phyloP scores from a whole-genome alignment of 306 rosid genomes.

The Delonix regia region DNA sequence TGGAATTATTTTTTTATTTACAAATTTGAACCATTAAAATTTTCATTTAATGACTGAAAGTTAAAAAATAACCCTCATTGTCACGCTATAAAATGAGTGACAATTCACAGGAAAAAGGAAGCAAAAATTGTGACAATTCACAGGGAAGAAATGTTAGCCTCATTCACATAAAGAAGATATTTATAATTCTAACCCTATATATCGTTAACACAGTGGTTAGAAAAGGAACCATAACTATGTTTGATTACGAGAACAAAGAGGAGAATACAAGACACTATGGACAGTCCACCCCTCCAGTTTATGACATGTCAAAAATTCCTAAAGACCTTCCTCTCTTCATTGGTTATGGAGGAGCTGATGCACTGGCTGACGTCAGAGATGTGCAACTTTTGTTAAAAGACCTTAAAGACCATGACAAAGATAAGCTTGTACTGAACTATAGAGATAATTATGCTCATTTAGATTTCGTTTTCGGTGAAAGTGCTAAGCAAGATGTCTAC shows the following conservation, averaged over 20 bases:
- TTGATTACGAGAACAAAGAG: slow-evolving; percentile 36
- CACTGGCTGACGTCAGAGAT: slow-evolving; percentile 50
- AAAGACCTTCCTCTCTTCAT: slow-evolving; percentile 58
- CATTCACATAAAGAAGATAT: too few species aligned
- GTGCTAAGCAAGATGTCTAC: slow-evolving; percentile 55
- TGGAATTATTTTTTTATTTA: too few species aligned
- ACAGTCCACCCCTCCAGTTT: slow-evolving; percentile 54
- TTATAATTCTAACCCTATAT: too few species aligned
- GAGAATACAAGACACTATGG: slow-evolving; percentile 53
- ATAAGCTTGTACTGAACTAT: slow-evolving; percentile 48
- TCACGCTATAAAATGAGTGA: too few species aligned
- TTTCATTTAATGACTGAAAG: too few species aligned
- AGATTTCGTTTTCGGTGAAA: slow-evolving; percentile 55
- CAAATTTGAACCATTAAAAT: too few species aligned
- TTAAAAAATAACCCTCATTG: too few species aligned
- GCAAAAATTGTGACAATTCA: too few species aligned
- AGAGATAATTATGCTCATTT: slow-evolving; percentile 61
- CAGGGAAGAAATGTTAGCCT: too few species aligned
- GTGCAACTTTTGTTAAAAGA: slow-evolving; percentile 50
- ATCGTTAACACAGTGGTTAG: too few species aligned
- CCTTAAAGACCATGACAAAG: slow-evolving; percentile 48
- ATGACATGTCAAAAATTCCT: slow-evolving; percentile 53
- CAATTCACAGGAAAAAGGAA: too few species aligned
- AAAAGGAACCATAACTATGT: slow-evolving; percentile 50
- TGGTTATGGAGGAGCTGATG: slow-evolving; percentile 52